Conservation (phyloP, 441 rosid species). For the Euphorbia corollata region DNA sequence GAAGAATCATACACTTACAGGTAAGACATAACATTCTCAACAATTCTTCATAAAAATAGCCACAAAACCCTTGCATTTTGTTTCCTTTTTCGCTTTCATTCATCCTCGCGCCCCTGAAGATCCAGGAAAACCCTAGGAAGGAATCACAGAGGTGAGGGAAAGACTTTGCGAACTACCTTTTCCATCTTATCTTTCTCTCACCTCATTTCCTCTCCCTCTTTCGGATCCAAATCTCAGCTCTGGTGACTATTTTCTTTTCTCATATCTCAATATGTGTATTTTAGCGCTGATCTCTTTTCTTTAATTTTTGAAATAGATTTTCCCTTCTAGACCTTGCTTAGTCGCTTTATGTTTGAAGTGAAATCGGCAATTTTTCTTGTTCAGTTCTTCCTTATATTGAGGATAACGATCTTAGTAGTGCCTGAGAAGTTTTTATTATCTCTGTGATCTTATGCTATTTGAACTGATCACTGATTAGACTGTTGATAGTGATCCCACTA, state of each 20-base stretch:
- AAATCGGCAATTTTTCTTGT: background rate
- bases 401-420: background rate
- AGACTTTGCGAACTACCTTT: background rate
- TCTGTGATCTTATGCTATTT: too few species aligned
- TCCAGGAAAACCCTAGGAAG: constrained; percentile 51
- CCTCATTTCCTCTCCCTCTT: constrained; percentile 10
- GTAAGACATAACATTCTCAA: background rate
- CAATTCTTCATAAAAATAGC: background rate
- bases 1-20: too few species aligned
- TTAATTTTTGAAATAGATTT: background rate
- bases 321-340: too few species aligned
- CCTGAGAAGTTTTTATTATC: background rate
- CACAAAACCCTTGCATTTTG: constrained; percentile 6
- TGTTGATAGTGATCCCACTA: too few species aligned
- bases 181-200: constrained; percentile 15
- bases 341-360: background rate
- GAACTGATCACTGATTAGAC: too few species aligned
- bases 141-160: constrained; percentile 24
- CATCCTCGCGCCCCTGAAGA: constrained; percentile 30
- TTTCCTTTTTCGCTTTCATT: background rate
- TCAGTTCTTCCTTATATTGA: background rate
- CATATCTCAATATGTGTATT: background rate
- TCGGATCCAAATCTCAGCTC: constrained; percentile 20
- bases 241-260: constrained; percentile 11
- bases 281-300: background rate